Conservation (phyloP, 257 asterid species). For the Coffea canephora region DNA sequence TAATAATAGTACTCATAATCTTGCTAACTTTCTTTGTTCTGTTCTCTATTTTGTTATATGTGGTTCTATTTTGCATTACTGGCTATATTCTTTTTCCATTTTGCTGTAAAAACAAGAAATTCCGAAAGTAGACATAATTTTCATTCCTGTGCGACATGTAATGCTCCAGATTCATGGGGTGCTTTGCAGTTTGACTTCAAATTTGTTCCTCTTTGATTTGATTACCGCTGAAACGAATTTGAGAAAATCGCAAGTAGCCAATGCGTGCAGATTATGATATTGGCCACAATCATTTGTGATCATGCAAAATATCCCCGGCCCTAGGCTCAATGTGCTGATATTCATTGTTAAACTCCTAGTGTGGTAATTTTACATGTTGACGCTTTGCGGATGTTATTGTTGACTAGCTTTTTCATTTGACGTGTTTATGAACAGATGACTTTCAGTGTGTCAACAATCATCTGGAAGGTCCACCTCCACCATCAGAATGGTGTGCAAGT, state of each 20-base stretch:
- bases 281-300: not conserved
- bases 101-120: not conserved
- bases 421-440: conserved; percentile 41
- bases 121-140: not conserved
- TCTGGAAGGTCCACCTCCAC: conserved; percentile 63
- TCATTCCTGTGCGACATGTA: not conserved
- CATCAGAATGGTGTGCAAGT: conserved; percentile 83
- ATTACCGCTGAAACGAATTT: not conserved
- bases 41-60: not conserved
- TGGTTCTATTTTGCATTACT: not conserved
- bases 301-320: not conserved
- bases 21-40: not conserved
- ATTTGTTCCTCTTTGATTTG: not conserved
- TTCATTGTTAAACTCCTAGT: not conserved
- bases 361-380: not conserved
- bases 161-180: not conserved
- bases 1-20: not conserved
- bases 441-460: conserved; percentile 30
- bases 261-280: not conserved
- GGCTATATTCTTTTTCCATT: not conserved
- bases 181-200: not conserved
- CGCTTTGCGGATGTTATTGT: not conserved
- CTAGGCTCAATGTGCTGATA: not conserved
- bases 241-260: not conserved
- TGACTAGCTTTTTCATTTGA: not conserved